Conservation (phyloP, 2,329 filamentous ascomycete genomes). For the Tolypocladium cylindrosporum region DNA sequence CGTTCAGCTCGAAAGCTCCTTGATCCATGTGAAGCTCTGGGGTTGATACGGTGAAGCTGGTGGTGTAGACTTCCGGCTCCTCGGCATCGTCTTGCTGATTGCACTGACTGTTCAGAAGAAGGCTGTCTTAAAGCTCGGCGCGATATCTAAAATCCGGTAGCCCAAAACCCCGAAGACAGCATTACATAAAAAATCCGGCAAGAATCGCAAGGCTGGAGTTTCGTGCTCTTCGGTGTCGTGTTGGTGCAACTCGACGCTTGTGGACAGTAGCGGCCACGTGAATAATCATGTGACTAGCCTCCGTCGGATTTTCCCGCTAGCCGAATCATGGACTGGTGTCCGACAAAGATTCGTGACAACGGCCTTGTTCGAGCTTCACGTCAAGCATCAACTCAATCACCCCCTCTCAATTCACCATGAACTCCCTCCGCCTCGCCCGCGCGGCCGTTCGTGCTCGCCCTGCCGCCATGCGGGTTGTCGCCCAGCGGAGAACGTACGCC, state of each 20-base stretch:
- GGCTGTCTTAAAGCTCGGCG: neutral
- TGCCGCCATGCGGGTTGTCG: constrained; percentile 61
- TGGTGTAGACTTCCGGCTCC: neutral
- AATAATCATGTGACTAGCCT: constrained; percentile 16
- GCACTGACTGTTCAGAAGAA: neutral
- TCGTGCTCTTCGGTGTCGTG: neutral
- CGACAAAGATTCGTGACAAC: constrained; percentile 38
- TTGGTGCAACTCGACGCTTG: neutral
- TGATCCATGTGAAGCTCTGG: neutral
- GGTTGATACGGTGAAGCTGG: neutral
- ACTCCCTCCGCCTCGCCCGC: constrained; percentile 86
- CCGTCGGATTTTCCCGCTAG: constrained; percentile 28
- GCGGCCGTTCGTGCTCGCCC: constrained; percentile 78
- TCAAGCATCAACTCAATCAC: constrained; percentile 40
- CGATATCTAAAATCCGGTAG: no score
- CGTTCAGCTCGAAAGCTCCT: neutral
- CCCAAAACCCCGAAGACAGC: neutral
- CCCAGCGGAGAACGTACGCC: constrained; percentile 86
- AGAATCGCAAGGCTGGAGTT: neutral
- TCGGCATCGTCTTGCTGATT: neutral
- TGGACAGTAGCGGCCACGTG: constrained; percentile 16
- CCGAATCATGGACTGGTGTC: constrained; percentile 30
- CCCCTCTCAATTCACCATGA: constrained; percentile 59
- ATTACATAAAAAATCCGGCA: neutral
- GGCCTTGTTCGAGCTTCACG: constrained; percentile 29